These are phyloP conservation scores for Jamesozyma rosinii DNA, from an alignment of 805 yeast genomes.

Conservation along the genomic window DNA sequence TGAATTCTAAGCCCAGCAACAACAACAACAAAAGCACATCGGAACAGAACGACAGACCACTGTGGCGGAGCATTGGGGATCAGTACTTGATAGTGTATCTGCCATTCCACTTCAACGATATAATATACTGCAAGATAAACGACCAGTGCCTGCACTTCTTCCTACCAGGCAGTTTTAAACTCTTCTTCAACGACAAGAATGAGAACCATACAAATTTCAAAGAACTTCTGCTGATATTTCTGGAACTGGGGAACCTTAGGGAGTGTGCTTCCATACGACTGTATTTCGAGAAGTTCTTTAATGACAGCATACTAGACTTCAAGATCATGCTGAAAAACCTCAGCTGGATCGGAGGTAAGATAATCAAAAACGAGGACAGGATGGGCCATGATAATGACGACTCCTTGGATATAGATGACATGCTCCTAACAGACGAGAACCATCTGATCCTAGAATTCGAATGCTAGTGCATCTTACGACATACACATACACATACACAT, in stretches of 20 bases:
- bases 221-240: slow-evolving; percentile 22
- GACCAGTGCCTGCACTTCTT: slow-evolving; percentile 16
- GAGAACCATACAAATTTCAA: slow-evolving; percentile 8
- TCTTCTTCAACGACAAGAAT: neutral
- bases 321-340: slow-evolving; percentile 22
- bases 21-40: neutral
- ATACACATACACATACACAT: neutral
- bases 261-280: slow-evolving; percentile 13
- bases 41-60: neutral
- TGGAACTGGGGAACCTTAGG: slow-evolving; percentile 20
- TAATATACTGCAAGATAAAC: slow-evolving; percentile 21
- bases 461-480: slow-evolving; percentile 8
- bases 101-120: slow-evolving; percentile 18
- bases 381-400: slow-evolving; percentile 7
- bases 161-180: slow-evolving; percentile 9
- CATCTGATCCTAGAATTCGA: slow-evolving; percentile 27
- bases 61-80: slow-evolving; percentile 22
- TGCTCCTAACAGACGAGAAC: slow-evolving; percentile 21
- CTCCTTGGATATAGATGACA: slow-evolving; percentile 8
- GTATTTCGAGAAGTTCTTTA: slow-evolving; percentile 16
- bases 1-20: neutral
- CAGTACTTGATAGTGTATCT: slow-evolving; percentile 19
- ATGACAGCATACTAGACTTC: slow-evolving; percentile 8
- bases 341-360: slow-evolving; percentile 28
- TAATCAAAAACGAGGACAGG: slow-evolving; percentile 24